Conservation (phyloP, 2,329 filamentous ascomycete species). For the Penicillium sp. region DNA sequence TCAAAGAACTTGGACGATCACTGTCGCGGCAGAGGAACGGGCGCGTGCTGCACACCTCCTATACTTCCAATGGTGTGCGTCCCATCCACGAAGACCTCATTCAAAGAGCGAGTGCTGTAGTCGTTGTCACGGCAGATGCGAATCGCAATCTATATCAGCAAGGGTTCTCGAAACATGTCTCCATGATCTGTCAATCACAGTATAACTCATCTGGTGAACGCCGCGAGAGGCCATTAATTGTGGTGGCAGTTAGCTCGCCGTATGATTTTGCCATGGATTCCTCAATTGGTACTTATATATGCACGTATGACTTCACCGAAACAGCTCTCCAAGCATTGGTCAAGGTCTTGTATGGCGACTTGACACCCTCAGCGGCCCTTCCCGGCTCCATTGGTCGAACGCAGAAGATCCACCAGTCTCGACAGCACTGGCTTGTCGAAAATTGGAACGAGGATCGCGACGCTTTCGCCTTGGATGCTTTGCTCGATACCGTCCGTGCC, state of each 20-base stretch:
- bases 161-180: conserved; percentile 89
- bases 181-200: conserved; percentile 67
- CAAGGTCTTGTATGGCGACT: conserved; percentile 71
- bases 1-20: conserved; percentile 76
- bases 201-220: conserved; percentile 32
- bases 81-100: conserved; percentile 91
- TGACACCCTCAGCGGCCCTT: conserved; percentile 48
- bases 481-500: conserved; percentile 63
- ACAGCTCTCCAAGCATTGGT: conserved; percentile 78
- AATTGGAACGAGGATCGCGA: conserved; percentile 75
- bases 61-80: conserved; percentile 83
- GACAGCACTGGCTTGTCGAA: conserved; percentile 91
- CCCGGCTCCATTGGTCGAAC: conserved; percentile 73
- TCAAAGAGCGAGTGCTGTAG: conserved; percentile 74
- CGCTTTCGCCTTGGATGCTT: conserved; percentile 60
- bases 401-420: conserved; percentile 77
- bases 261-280: conserved; percentile 95
- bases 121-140: conserved; percentile 85
- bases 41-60: conserved; percentile 84
- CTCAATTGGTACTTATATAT: conserved; percentile 82
- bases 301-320: conserved; percentile 93
- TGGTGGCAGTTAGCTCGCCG: conserved; percentile 86
- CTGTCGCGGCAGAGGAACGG: conserved; percentile 79
- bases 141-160: conserved; percentile 90
- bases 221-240: conserved; percentile 71